phyloP scores from a whole-genome alignment of 208 protist species.

The Leishmania major region DNA sequence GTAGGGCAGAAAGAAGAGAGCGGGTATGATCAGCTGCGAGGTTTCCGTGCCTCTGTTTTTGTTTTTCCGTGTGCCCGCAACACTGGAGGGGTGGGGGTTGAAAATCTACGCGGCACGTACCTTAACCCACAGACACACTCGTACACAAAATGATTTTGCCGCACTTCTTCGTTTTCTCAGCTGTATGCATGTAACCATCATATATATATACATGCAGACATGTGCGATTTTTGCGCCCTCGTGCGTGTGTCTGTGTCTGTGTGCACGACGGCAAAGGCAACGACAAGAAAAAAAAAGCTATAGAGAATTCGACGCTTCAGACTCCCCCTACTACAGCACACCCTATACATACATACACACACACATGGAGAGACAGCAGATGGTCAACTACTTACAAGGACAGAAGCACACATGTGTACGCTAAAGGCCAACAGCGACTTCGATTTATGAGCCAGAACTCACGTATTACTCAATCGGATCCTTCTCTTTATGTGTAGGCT shows the following conservation, averaged over 20 bases:
- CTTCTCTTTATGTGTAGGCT: not conserved
- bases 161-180: too few species aligned
- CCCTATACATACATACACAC: not conserved
- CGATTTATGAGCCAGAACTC: not conserved
- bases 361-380: not conserved
- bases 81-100: too few species aligned
- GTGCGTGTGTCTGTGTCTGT: too few species aligned
- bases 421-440: not conserved
- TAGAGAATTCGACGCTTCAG: not conserved
- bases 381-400: not conserved
- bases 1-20: too few species aligned
- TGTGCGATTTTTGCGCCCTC: not conserved
- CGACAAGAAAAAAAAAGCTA: not conserved
- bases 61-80: too few species aligned
- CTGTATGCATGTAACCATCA: not conserved
- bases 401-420: not conserved
- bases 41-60: too few species aligned
- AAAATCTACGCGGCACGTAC: too few species aligned
- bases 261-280: too few species aligned
- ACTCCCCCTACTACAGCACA: not conserved
- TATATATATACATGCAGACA: not conserved
- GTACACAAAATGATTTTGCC: too few species aligned
- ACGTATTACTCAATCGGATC: not conserved
- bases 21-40: too few species aligned
- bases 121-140: too few species aligned